Evolutionary conservation across 495 filamentous ascomycete species (phyloP), one percentile per base, ranked within the genome.

Genomic region (Penicillium soppii): DNA sequence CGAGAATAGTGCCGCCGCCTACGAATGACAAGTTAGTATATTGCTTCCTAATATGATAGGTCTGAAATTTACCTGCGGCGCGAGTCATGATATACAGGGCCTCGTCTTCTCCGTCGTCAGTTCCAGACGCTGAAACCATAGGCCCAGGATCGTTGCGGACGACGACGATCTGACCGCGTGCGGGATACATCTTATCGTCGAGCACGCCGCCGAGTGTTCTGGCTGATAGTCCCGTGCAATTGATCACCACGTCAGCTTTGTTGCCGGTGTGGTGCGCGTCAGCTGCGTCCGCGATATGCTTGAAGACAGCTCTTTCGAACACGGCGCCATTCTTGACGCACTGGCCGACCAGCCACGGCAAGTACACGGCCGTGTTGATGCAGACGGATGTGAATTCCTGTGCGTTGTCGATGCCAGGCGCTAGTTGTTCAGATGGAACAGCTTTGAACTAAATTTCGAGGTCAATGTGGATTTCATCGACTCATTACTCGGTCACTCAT

Each of bases 11-110:
- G 33, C 84, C 84, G 15, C 84, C 84, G 5, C 84, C 80, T 71
- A 51, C 4, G 27, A 39, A 8, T 12, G 22, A 25, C 47, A 23
- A 53, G 44, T 17, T 9, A 32, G 43, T 27, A n/a, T 17, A n/a
- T n/a, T n/a, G n/a, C n/a, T n/a, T n/a, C 35, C 15, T 16, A 13
- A 23, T 26, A 26, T 17, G 44, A 26, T 9, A 25, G 16, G 29
- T n/a, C 19, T 26, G 7, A 2, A 7, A 23, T 1, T 68, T 66
- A 71, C 68, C 92, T 7, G 81, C 84, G 2, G 92, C 90, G n/a
- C 94, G 82, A 50, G 84, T 82, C 92, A 98, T 98, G 42, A 92
- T 82, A 61, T 98, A 98, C 50, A 77, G 75, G n/a, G 83, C 70
- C 64, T 97, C 92, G 29, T 89, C 91, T 0, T 78, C 76, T 0